phyloP scores from a whole-genome alignment of 768 basidiomycete genomes.

The Boletales sp. region DNA sequence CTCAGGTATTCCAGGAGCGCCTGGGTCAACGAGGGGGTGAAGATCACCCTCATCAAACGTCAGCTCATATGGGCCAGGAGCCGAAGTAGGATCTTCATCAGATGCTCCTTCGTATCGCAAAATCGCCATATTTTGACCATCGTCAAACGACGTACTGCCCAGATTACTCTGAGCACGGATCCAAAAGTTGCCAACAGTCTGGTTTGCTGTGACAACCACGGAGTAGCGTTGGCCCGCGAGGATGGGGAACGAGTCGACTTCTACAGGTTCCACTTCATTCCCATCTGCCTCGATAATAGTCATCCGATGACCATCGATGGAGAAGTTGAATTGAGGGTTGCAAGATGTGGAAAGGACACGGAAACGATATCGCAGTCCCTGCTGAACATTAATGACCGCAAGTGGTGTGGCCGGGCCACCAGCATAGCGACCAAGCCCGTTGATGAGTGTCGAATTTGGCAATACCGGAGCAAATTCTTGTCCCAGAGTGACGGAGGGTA shows the following conservation, averaged over 20 bases:
- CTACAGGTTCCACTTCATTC: constrained; percentile 36
- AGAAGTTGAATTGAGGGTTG: constrained; percentile 34
- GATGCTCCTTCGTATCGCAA: constrained; percentile 44
- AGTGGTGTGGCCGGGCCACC: constrained; percentile 37
- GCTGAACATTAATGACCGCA: constrained; percentile 40
- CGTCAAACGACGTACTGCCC: constrained; percentile 25
- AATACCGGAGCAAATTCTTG: constrained; percentile 4
- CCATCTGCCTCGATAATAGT: constrained; percentile 51
- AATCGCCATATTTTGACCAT: constrained; percentile 45
- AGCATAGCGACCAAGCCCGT: constrained; percentile 42
- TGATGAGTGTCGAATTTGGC: constrained; percentile 44
- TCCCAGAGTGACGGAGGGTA: constrained; percentile 14
- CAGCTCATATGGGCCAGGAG: too few relatives aligned
- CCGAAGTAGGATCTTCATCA: too few relatives aligned
- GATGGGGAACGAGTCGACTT: constrained; percentile 32
- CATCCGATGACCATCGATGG: constrained; percentile 40
- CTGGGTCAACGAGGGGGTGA: constrained; percentile 28
- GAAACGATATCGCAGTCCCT: constrained; percentile 44
- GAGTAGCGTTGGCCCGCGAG: constrained; percentile 37
- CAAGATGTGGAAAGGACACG: constrained; percentile 49
- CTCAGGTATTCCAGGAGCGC: constrained; percentile 32
- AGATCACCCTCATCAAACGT: constrained; percentile 31
- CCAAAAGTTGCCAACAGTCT: constrained; percentile 50
- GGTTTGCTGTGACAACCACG: constrained; percentile 39
- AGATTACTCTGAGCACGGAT: constrained; percentile 38